A percentile compares a stretch with the other conserved stretches of the same genome.
These are phyloP conservation scores for Yarrowia sp. DNA, from an alignment of 805 yeast species.

Conservation along the genomic window DNA sequence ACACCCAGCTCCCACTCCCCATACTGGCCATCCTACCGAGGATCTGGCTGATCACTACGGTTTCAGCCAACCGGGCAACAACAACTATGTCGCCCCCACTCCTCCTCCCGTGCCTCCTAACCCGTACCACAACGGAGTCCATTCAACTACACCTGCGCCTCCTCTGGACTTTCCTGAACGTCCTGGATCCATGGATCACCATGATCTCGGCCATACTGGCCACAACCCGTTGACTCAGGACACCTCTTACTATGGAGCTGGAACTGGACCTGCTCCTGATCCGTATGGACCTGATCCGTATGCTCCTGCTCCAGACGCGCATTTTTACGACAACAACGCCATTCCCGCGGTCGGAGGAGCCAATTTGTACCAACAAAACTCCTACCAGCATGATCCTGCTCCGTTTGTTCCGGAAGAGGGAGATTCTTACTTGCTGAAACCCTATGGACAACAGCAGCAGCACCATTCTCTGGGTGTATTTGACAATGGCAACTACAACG, in stretches of 20 bases:
- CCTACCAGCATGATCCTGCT: constrained; percentile 14
- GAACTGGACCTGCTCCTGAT: not conserved
- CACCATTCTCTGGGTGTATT: constrained; percentile 27
- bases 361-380: not conserved
- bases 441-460: constrained; percentile 23
- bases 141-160: not conserved
- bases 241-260: not conserved
- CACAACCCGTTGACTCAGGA: not conserved
- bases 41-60: constrained; percentile 21
- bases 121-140: constrained; percentile 19
- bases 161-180: constrained; percentile 9
- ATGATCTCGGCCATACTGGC: constrained; percentile 2
- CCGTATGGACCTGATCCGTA: constrained; percentile 17
- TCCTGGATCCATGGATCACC: not conserved
- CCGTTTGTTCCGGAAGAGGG: constrained; percentile 19
- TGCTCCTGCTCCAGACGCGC: constrained; percentile 7
- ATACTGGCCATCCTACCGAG: constrained; percentile 1
- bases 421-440: constrained; percentile 12
- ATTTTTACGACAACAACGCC: constrained; percentile 4
- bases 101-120: constrained; percentile 1
- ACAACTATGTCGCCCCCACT: constrained; percentile 5
- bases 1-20: not conserved
- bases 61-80: not conserved
- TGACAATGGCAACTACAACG: constrained; percentile 32
- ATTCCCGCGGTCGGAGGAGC: constrained; percentile 4